Evolutionary conservation across 306 rosid genomes (phyloP).

Genomic region (Clitoria ternatea): DNA sequence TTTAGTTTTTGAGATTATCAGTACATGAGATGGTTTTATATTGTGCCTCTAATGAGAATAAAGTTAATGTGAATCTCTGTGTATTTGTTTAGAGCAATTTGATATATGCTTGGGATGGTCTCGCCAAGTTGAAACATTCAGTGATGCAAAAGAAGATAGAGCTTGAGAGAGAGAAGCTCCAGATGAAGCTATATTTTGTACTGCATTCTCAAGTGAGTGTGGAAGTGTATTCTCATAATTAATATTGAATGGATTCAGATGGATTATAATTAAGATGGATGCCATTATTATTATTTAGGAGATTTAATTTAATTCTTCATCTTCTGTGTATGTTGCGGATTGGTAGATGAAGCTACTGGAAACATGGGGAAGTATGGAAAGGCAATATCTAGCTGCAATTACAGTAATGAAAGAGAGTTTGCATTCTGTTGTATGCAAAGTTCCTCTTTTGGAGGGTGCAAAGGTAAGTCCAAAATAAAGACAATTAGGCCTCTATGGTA

Average conservation of each 20-base stretch:
- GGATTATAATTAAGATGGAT: neutral
- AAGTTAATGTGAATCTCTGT: neutral
- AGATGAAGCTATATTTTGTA: conserved; percentile 50
- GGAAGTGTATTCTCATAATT: neutral
- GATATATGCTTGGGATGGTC: conserved; percentile 28
- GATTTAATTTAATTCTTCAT: neutral
- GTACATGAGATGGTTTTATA: neutral
- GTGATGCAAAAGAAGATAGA: conserved; percentile 55
- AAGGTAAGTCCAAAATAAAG: conserved; percentile 35
- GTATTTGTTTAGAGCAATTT: conserved; percentile 34
- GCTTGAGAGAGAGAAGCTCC: conserved; percentile 52
- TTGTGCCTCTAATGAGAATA: neutral
- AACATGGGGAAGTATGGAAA: conserved; percentile 62
- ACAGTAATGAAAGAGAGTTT: conserved; percentile 34
- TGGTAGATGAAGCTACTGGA: conserved; percentile 48
- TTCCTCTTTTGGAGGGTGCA: conserved; percentile 69
- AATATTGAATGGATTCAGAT: neutral
- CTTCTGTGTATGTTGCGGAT: neutral
- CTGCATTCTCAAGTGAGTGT: conserved; percentile 61
- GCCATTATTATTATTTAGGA: neutral
- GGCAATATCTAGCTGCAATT: conserved; percentile 47
- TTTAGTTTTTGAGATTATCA: neutral
- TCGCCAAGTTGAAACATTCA: conserved; percentile 39
- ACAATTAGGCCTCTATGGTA: neutral
- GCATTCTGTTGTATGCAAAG: conserved; percentile 48